These are phyloP conservation scores for Hirsutella rhossiliensis DNA, from an alignment of 2,329 filamentous ascomycete species.

Conservation along the genomic window DNA sequence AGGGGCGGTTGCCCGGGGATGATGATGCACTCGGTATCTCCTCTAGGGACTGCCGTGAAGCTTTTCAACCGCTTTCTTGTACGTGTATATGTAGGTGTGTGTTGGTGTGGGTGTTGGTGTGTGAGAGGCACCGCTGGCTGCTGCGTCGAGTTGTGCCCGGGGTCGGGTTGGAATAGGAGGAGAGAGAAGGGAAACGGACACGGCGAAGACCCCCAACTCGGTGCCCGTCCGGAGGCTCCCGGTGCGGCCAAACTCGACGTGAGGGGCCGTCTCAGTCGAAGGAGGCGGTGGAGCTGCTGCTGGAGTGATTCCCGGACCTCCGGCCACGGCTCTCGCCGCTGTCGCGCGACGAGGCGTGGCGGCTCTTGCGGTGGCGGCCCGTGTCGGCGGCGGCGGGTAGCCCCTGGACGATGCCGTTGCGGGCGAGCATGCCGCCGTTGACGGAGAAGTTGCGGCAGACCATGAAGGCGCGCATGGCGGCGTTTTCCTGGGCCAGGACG, in stretches of 20 bases:
- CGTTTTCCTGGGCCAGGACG: slow-evolving; percentile 77
- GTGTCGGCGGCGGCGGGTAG: slow-evolving; percentile 40
- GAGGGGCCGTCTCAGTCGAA: slow-evolving; percentile 34
- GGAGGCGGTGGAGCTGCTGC: slow-evolving; percentile 50
- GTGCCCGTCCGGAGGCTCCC: background rate
- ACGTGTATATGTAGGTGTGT: slow-evolving; percentile 10
- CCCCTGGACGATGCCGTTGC: slow-evolving; percentile 56
- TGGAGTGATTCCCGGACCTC: slow-evolving; percentile 46
- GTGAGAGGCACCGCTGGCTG: background rate
- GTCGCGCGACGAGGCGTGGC: slow-evolving; percentile 36
- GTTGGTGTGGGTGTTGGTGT: slow-evolving; percentile 3
- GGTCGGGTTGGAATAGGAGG: too few species aligned
- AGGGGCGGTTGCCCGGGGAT: background rate
- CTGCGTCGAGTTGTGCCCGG: too few species aligned
- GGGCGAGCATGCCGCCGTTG: slow-evolving; percentile 80
- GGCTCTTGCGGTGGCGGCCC: slow-evolving; percentile 38
- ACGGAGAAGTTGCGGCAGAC: slow-evolving; percentile 96
- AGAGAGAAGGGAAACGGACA: background rate
- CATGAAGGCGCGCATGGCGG: slow-evolving; percentile 92
- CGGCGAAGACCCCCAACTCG: background rate
- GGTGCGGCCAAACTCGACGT: background rate
- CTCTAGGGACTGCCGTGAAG: slow-evolving; percentile 22
- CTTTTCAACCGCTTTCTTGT: slow-evolving; percentile 21
- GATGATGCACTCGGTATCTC: slow-evolving; percentile 14
- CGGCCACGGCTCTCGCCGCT: slow-evolving; percentile 31